A percentile compares a stretch with the other conserved stretches of the same genome.
phyloP scores from a whole-genome alignment of 179 eudicot genomes.

The Actinidia chinensis region DNA sequence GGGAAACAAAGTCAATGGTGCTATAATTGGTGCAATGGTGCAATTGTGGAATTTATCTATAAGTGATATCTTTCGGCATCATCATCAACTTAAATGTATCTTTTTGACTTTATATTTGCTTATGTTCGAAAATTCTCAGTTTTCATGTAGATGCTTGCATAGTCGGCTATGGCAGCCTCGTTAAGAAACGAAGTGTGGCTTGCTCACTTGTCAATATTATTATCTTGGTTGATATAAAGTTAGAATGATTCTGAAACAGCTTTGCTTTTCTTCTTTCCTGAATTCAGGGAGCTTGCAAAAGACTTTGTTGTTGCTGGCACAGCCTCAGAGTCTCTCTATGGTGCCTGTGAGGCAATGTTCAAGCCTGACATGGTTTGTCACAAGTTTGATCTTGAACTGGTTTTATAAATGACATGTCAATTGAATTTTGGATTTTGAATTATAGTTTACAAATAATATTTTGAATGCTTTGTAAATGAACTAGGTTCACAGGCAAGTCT shows the following conservation, averaged over 20 bases:
- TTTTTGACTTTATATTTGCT: background rate
- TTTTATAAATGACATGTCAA: background rate
- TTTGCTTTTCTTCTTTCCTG: background rate
- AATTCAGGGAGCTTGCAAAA: conserved; percentile 91
- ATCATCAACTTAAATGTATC: too few relatives aligned
- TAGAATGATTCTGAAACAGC: background rate
- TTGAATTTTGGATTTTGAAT: background rate
- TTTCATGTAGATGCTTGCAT: background rate
- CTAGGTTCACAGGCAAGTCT: too few relatives aligned
- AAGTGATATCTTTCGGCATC: background rate
- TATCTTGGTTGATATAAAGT: background rate
- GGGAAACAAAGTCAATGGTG: background rate
- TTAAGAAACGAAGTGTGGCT: background rate
- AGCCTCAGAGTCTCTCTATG: conserved; percentile 90
- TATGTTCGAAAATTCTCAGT: background rate
- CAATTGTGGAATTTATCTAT: background rate
- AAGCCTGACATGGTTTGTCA: conserved; percentile 89
- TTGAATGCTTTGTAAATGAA: background rate
- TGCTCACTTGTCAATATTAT: background rate
- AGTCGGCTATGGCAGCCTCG: background rate
- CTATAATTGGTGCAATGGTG: background rate
- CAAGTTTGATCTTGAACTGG: background rate
- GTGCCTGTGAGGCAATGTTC: conserved; percentile 97
- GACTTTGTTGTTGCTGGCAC: conserved; percentile 97
- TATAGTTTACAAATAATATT: background rate